Conservation (phyloP, 1,284 basidiomycete genomes). For the Ceratobasidium sp. region DNA sequence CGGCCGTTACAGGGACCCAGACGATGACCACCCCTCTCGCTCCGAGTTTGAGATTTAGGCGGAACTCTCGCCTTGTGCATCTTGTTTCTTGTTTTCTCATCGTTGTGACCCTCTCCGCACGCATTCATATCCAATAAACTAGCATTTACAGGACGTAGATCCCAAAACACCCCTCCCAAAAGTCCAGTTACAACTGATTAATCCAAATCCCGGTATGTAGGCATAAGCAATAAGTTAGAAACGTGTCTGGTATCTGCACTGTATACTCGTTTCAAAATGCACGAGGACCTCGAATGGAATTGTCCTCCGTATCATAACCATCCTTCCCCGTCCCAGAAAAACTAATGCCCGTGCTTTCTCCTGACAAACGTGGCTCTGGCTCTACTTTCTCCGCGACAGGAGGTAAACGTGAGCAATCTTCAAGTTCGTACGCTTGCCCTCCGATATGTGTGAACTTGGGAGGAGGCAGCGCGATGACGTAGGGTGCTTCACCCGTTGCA, state of each 20-base stretch:
- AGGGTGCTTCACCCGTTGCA: slow-evolving; percentile 25
- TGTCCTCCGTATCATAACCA: slow-evolving; percentile 19
- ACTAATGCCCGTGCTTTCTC: slow-evolving; percentile 24
- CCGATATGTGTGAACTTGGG: slow-evolving; percentile 16
- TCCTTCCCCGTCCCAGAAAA: slow-evolving; percentile 28
- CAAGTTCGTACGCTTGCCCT: slow-evolving; percentile 22
- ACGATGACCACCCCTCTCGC: too few species aligned
- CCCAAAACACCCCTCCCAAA: too few species aligned
- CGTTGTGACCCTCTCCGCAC: too few species aligned
- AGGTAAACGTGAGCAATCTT: slow-evolving; percentile 27
- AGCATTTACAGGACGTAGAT: too few species aligned
- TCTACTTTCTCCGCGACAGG: slow-evolving; percentile 11
- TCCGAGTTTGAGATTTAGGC: too few species aligned
- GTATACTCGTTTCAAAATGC: neutral
- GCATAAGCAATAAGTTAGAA: slow-evolving; percentile 7
- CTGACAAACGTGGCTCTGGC: slow-evolving; percentile 9
- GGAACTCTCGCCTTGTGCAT: too few species aligned
- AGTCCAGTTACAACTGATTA: too few species aligned
- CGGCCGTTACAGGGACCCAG: too few species aligned
- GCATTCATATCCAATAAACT: too few species aligned
- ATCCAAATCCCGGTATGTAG: too few species aligned
- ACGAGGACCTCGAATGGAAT: neutral
- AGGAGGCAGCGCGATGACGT: slow-evolving; percentile 25
- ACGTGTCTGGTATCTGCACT: too few species aligned
- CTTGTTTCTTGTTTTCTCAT: too few species aligned